Evolutionary conservation across 2,329 filamentous ascomycete genomes (phyloP).

Genomic region (Cercospora janseana): DNA sequence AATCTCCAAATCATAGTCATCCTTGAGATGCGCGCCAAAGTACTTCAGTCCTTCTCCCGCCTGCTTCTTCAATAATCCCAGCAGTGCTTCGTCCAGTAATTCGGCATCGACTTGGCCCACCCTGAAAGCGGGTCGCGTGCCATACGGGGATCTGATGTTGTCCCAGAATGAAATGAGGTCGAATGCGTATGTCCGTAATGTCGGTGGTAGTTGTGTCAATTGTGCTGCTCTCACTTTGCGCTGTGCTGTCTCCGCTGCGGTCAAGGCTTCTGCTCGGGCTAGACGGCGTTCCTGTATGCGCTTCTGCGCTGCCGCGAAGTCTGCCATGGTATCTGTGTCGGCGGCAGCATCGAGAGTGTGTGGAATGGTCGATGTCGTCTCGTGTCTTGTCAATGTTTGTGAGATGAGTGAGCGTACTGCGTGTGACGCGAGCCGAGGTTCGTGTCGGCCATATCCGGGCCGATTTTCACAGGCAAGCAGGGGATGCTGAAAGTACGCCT

Average conservation of each 20-base stretch:
- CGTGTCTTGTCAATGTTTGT: slow-evolving; percentile 2
- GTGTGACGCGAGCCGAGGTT: background rate
- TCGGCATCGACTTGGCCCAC: slow-evolving; percentile 97
- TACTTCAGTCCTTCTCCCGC: slow-evolving; percentile 87
- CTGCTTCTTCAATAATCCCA: slow-evolving; percentile 80
- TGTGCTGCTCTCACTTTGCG: slow-evolving; percentile 40
- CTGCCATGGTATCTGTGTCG: slow-evolving; percentile 42
- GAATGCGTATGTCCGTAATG: slow-evolving; percentile 49
- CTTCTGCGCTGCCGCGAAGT: slow-evolving; percentile 86
- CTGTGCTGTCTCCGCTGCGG: slow-evolving; percentile 53
- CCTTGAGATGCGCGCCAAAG: slow-evolving; percentile 72
- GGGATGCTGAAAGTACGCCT: background rate
- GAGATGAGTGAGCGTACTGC: background rate
- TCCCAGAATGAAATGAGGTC: slow-evolving; percentile 57
- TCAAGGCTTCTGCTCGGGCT: slow-evolving; percentile 58
- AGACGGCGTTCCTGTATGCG: slow-evolving; percentile 78
- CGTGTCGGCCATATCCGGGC: background rate
- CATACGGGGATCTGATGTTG: slow-evolving; percentile 68
- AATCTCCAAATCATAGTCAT: slow-evolving; percentile 87
- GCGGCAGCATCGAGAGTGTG: background rate
- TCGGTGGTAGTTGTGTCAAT: slow-evolving; percentile 48
- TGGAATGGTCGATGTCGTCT: background rate
- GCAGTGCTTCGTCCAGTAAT: slow-evolving; percentile 86
- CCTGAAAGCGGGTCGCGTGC: slow-evolving; percentile 80
- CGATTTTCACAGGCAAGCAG: background rate